A percentile compares a stretch with the other conserved stretches of the same genome.
Conservation (phyloP, 345 rosid genomes). For the Populus tremula region DNA sequence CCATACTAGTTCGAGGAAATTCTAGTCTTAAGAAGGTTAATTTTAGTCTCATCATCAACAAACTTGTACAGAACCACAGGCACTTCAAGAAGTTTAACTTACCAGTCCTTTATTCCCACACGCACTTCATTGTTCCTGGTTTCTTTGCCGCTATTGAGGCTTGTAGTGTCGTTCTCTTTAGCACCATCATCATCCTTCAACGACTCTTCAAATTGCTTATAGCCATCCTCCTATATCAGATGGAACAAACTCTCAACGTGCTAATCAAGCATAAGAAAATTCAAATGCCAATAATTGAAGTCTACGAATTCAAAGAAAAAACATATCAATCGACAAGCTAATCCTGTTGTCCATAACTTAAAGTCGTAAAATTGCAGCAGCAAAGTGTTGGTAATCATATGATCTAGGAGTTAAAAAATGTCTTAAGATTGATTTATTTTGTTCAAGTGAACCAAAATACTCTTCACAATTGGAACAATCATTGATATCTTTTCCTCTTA, state of each 20-base stretch:
- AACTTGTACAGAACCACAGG: not conserved
- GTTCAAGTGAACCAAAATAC: not conserved
- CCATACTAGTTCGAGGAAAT: too few species aligned
- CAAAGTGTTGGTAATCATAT: too few species aligned
- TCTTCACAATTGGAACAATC: too few species aligned
- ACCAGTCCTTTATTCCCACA: constrained; percentile 81
- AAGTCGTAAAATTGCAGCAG: too few species aligned
- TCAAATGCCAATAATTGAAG: too few species aligned
- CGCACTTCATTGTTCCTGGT: constrained; percentile 40
- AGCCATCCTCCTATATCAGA: constrained; percentile 52
- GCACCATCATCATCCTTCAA: constrained; percentile 39
- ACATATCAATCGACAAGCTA: not conserved
- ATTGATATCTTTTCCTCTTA: too few species aligned
- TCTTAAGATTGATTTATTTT: not conserved
- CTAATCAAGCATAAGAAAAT: not conserved
- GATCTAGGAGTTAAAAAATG: not conserved
- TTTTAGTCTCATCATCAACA: not conserved
- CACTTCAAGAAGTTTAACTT: constrained; percentile 23
- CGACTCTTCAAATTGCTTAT: constrained; percentile 57
- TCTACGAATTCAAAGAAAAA: not conserved
- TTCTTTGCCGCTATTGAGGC: not conserved
- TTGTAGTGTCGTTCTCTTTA: constrained; percentile 2
- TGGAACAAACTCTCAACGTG: not conserved
- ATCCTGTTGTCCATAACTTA: too few species aligned
- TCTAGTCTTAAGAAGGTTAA: not conserved